Base-by-base conservation (phyloP, 2,329 filamentous ascomycete genomes). In the Catunica adiposa region DNA sequence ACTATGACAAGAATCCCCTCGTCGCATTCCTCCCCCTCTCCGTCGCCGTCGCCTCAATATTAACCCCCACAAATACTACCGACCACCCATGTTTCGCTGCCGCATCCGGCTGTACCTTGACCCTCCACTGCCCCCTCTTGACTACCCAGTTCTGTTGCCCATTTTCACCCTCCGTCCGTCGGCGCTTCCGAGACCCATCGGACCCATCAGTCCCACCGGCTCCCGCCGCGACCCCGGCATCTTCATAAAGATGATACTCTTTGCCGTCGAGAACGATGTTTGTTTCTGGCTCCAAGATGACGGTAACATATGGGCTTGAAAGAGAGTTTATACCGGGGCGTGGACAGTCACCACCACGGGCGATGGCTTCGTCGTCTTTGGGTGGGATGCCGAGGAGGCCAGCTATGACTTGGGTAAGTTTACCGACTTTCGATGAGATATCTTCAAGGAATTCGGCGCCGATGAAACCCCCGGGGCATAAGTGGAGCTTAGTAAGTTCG, bases 321-420 rank as follows among this genome's bases (percentile, higher is more conserved):
- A 86, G 67, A 0, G 84, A 78, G 0, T 42, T 56, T n/a, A 56
- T 56, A 14, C 54, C 40, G 72, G 0, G 72, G 74, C 0, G 74
- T 75, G 0, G 72, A 23, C 14, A 3, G 11, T 23, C 14, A 3
- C 50, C 31, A 14, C 22, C 31, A 4, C 20, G 29, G 17, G 50
- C 31, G 3, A 38, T 26, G 11, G n/a, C 17, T 11, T 37, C 50
- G n/a, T 29, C 26, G 31, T 37, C 40, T 31, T 53, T 22, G 26
- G 44, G 71, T 9, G 84, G 79, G 4, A 89, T 67, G 60, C 83
- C 84, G 61, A 92, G 77, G 66, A 90, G 94, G 34, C 82, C 83
- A 1, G 84, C 80, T n/a, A 95, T 76, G 7, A 94, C 83, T 62
- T 87, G 83, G 61, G 94, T 79, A 4, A 96, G 71, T 55, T 81